Percentiles rank a stretch among this genome's conserved stretches.
Conservation (phyloP, 1,139 yeast species). For the Kluyveromyces sp. region DNA sequence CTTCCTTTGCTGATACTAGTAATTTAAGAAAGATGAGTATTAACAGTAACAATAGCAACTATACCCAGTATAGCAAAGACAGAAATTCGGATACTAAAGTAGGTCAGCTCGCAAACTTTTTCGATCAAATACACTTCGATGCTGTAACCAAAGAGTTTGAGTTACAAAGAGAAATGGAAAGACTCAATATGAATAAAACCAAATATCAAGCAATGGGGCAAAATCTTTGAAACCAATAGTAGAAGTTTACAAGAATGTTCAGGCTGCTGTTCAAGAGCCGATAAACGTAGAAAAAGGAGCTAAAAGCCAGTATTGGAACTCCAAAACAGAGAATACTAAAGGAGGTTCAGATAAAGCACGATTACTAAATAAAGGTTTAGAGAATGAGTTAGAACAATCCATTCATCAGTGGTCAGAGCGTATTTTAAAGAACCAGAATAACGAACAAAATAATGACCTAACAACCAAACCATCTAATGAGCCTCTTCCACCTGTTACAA, state of each 20-base stretch:
- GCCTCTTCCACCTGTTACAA: slow-evolving; percentile 16
- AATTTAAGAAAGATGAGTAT: slow-evolving; percentile 9
- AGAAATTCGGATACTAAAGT: slow-evolving; percentile 38
- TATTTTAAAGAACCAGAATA: slow-evolving; percentile 9
- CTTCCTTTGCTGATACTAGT: slow-evolving; percentile 3
- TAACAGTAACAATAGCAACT: slow-evolving; percentile 12
- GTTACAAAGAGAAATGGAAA: slow-evolving; percentile 74
- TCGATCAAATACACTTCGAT: slow-evolving; percentile 73
- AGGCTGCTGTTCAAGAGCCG: slow-evolving; percentile 67
- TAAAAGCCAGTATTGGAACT: not conserved
- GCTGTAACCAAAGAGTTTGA: slow-evolving; percentile 81
- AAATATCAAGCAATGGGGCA: slow-evolving; percentile 66
- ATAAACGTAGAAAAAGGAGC: slow-evolving; percentile 27
- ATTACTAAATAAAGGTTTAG: slow-evolving; percentile 17
- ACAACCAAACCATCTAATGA: slow-evolving; percentile 9
- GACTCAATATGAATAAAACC: slow-evolving; percentile 51
- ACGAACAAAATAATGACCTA: not conserved
- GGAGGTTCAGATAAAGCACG: not conserved
- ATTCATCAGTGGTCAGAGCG: slow-evolving; percentile 27
- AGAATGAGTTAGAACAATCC: slow-evolving; percentile 25
- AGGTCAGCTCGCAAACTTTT: slow-evolving; percentile 56
- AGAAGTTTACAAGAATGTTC: slow-evolving; percentile 81
- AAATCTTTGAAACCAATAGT: slow-evolving; percentile 80
- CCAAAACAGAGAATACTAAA: not conserved
- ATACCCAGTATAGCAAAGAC: slow-evolving; percentile 12